Evolutionary conservation across 495 filamentous ascomycete genomes (phyloP), one percentile per base, ranked within the genome.

Genomic region (Aspergillus bridgeri): DNA sequence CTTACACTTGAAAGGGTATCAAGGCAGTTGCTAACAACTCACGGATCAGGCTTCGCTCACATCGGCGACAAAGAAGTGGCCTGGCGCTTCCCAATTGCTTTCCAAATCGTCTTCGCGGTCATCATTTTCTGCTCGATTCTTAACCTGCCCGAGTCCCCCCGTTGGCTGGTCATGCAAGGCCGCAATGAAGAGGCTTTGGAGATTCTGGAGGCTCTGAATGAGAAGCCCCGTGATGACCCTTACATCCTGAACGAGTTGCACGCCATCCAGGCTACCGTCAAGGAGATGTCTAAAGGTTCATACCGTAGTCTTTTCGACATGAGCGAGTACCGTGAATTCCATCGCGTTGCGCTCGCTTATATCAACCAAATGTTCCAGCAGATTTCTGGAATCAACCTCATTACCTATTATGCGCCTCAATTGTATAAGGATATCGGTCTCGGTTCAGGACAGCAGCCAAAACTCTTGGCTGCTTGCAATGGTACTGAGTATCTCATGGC

Each of bases 311-410:
- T 87, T 53, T 90, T 92, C 69, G 86, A 82, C 21, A 87, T 87
- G 80, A 83, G 79, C 57, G 80, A 84, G 56, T 81, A 91, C 64
- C 82, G 89, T 33, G 86, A 90, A 65, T 83, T 92, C 63, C 89
- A 91, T 68, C 83, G 90, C 15, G 83, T 81, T 0, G 68, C 84
- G 22, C 77, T 91, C 29, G 89, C 81, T 38, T 89, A 89, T 63
- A 80, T 89, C 67, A 90, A 89, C 67, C 88, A 90, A 58, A 81
- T 89, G 76, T 90, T 90, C 73, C 88, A 90, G 62, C 88, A 92
- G 58, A 84, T 89, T 25, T 82, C 79, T 0, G 89, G 89, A 19
- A 90, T 91, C 61, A 91, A 90, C 59, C 63, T 91, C 13, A 86
- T 90, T 59, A 88, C 86, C 0, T 89, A 90, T 65, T 92, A 91